A percentile compares a stretch with the other conserved stretches of the same genome.
phyloP scores from a whole-genome alignment of 2,329 filamentous ascomycete species.

The Penicillium sp. region DNA sequence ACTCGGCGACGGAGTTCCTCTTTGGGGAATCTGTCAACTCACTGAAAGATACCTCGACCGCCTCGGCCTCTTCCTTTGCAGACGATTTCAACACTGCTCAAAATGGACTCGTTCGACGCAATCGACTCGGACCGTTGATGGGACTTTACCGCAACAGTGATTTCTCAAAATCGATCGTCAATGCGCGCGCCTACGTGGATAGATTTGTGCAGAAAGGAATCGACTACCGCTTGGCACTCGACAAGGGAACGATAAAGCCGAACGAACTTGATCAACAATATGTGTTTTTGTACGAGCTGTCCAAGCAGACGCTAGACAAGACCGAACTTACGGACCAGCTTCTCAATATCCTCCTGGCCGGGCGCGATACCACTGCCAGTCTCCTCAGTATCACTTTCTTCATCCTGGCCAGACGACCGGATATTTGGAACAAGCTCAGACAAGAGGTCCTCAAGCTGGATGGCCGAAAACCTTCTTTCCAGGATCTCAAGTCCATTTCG shows the following conservation, averaged over 20 bases:
- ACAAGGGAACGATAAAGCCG: neutral
- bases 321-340: constrained; percentile 41
- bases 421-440: constrained; percentile 33
- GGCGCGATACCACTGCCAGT: constrained; percentile 48
- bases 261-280: constrained; percentile 25
- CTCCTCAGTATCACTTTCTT: constrained; percentile 41
- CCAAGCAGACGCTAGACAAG: constrained; percentile 39
- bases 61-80: constrained; percentile 11
- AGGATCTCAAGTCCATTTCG: constrained; percentile 18
- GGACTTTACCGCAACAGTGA: neutral
- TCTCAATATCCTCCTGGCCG: constrained; percentile 46
- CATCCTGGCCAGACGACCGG: constrained; percentile 38
- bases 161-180: neutral
- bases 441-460: constrained; percentile 20
- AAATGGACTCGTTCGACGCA: constrained; percentile 7
- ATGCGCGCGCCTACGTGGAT: neutral
- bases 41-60: neutral
- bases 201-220: neutral
- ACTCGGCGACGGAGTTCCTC: constrained; percentile 51
- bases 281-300: constrained; percentile 44
- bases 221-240: neutral
- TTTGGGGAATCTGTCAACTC: constrained; percentile 1
- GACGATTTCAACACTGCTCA: constrained; percentile 27
- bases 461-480: constrained; percentile 19
- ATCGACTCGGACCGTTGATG: neutral